Base-by-base conservation (phyloP, 2,329 filamentous ascomycete species). In the Bretziella fagacearum region DNA sequence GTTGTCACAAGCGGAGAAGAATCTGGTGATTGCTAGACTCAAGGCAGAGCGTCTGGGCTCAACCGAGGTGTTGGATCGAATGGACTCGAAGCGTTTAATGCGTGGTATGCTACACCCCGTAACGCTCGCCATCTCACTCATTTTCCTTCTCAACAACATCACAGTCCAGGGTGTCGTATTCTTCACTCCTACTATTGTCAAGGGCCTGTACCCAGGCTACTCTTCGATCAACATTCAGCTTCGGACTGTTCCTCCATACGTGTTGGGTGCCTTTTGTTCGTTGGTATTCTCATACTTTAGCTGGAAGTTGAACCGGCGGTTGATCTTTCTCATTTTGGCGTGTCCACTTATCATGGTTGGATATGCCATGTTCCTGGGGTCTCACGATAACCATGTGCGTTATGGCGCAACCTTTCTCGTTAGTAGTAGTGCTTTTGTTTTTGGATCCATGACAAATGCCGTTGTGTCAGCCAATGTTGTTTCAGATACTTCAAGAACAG, bases 121-220 rank as follows among this genome's bases (percentile, higher is more conserved):
- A 17, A 73, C 72, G 0, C 52, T 80, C 0, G 58, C 59, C 2
- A 75, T 69, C 0, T 59, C 71, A 0, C 63, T 73, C 50, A 71
- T 79, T 55, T 79, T 79, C 62, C 62, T 78, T 5, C 66, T 79
- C 49, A 64, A 77, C 63, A 80, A 79, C 59, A 70, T 81, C 54
- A 80, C 77, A 0, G 77, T 80, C 4, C 74, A 79, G 55, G 76
- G 76, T 4, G 64, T 81, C 1, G 74, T 71, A 15, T 80, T 81
- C 64, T 81, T 81, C 59, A 63, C 69, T 0, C 77, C 77, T 0
- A 79, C 75, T 0, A 81, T 81, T 46, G 74, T 81, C 47, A 61
- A 60, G 26, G 77, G 71, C 1, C 79, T 81, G 55, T 81, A 80
- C 52, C 76, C 76, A 1, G 56, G 67, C 5, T 59, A 62, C 43